These are phyloP conservation scores for Penicillium lagena DNA, from an alignment of 495 filamentous ascomycete species.

Conservation along the genomic window DNA sequence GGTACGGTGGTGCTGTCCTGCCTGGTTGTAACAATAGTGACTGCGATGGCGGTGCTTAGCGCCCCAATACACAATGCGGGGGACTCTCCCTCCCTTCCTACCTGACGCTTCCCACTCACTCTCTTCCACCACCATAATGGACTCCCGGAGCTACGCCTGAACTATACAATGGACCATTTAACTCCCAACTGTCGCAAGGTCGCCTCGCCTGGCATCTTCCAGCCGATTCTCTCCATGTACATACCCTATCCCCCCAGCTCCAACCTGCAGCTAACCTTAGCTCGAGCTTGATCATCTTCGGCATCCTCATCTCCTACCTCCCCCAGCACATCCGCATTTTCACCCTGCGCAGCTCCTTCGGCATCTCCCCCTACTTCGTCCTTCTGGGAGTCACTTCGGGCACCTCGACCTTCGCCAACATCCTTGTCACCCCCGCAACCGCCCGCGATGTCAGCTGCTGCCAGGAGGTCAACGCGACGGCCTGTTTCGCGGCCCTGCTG, in stretches of 20 bases:
- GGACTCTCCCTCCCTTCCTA: too few species aligned
- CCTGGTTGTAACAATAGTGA: too few species aligned
- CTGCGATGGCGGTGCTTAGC: too few species aligned
- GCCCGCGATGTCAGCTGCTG: constrained; percentile 79
- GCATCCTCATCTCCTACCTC: constrained; percentile 88
- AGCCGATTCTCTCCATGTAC: constrained; percentile 58
- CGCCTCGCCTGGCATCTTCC: constrained; percentile 45
- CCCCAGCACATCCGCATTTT: constrained; percentile 94
- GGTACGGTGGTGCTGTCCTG: too few species aligned
- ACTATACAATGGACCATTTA: constrained; percentile 16
- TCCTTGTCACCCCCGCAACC: constrained; percentile 73
- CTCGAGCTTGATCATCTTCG: constrained; percentile 72
- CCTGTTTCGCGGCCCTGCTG: constrained; percentile 77
- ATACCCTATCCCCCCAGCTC: background rate
- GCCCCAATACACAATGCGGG: too few species aligned
- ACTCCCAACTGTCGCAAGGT: constrained; percentile 31
- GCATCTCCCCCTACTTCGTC: constrained; percentile 90
- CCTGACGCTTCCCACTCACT: too few species aligned
- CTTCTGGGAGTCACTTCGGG: constrained; percentile 84
- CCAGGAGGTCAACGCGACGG: constrained; percentile 66
- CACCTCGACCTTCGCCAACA: constrained; percentile 84
- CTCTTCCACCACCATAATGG: too few species aligned
- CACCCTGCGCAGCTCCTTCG: constrained; percentile 78
- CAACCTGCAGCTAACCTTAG: constrained; percentile 1
- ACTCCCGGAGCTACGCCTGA: too few species aligned